Evolutionary conservation across 495 filamentous ascomycete genomes (phyloP).

Genomic region (Friedmanniomyces endolithicus): DNA sequence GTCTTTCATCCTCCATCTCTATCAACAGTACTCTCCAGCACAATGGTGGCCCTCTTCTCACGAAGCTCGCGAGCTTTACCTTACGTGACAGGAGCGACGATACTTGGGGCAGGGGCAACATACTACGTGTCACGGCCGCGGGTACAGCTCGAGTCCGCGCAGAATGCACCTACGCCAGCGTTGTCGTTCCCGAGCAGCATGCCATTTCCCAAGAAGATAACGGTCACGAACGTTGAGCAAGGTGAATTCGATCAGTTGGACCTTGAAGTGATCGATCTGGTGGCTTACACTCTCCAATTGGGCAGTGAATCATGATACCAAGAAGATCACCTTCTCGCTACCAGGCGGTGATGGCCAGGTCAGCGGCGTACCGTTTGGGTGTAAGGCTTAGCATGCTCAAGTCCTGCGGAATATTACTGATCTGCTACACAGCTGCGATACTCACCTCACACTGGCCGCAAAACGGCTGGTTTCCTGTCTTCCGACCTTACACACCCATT

Average conservation of each 20-base stretch:
- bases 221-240: slow-evolving; percentile 11
- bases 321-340: slow-evolving; percentile 16
- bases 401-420: not conserved
- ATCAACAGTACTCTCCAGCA: not conserved
- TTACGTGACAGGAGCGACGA: not conserved
- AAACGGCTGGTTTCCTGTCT: slow-evolving; percentile 15
- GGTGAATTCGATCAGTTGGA: no score
- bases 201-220: slow-evolving; percentile 14
- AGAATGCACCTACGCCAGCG: slow-evolving; percentile 2
- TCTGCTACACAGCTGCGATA: slow-evolving; percentile 7
- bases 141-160: slow-evolving; percentile 13
- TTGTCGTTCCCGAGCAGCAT: slow-evolving; percentile 15
- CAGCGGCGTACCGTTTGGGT: slow-evolving; percentile 10
- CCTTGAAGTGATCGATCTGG: no score
- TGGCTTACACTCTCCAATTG: no score
- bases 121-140: not conserved
- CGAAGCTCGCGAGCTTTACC: not conserved
- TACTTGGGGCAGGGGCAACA: not conserved
- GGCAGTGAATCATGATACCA: slow-evolving; percentile 22
- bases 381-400: not conserved
- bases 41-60: not conserved
- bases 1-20: no score
- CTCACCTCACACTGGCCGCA: slow-evolving; percentile 17
- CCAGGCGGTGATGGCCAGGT: slow-evolving; percentile 12
- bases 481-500: slow-evolving; percentile 29